Conservation (phyloP, 352 stramenopile genomes). For the Nothophytophthora sp. region DNA sequence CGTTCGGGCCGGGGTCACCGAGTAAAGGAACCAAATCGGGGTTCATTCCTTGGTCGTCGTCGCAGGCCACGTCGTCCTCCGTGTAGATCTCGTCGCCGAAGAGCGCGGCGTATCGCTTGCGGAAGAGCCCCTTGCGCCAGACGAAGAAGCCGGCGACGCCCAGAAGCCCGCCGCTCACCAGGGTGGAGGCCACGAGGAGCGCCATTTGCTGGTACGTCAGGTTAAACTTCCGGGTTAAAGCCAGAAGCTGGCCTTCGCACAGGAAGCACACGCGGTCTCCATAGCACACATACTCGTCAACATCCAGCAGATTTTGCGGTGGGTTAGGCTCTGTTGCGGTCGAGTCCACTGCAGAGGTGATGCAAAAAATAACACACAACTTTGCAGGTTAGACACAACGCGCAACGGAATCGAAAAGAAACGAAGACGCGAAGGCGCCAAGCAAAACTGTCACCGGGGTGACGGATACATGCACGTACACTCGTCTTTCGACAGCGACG, state of each 20-base stretch:
- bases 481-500: slow-evolving; percentile 24
- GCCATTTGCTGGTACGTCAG: slow-evolving; percentile 79
- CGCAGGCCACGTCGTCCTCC: slow-evolving; percentile 2
- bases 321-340: no score
- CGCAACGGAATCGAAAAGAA: no score
- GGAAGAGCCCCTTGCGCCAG: slow-evolving; percentile 68
- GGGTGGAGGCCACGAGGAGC: slow-evolving; percentile 48
- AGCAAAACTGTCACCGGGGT: no score
- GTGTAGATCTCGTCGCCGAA: slow-evolving; percentile 63
- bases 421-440: no score
- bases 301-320: no score
- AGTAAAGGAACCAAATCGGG: slow-evolving; percentile 18
- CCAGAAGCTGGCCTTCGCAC: slow-evolving; percentile 71
- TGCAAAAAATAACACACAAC: no score
- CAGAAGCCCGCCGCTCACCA: slow-evolving; percentile 58
- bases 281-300: slow-evolving; percentile 76
- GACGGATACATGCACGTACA: no score
- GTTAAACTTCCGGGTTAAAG: slow-evolving; percentile 73
- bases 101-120: slow-evolving; percentile 72
- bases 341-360: no score
- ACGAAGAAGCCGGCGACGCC: slow-evolving; percentile 70
- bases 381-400: no score
- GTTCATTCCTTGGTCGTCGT: no score
- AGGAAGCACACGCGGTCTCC: slow-evolving; percentile 72
- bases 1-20: slow-evolving; percentile 3